phyloP scores from a whole-genome alignment of 805 yeast species.

The Phaffomyces thermotolerans region DNA sequence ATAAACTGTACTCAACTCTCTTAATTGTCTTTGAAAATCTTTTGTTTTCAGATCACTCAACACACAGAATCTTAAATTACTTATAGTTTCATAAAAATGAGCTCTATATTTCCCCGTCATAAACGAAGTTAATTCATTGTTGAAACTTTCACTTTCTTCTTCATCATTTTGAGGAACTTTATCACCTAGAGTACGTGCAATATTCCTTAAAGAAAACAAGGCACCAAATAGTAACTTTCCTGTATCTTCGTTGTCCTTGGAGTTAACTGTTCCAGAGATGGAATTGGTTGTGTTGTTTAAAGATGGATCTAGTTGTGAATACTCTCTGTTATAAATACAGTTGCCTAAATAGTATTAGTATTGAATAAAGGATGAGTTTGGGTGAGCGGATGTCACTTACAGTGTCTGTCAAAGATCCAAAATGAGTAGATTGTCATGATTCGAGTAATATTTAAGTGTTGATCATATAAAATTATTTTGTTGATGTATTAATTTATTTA shows the following conservation, averaged over 20 bases:
- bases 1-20: slow-evolving; percentile 49
- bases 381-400: slow-evolving; percentile 30
- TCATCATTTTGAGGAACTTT: slow-evolving; percentile 2
- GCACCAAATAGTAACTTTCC: slow-evolving; percentile 84
- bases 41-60: slow-evolving; percentile 59
- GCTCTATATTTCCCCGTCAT: slow-evolving; percentile 73
- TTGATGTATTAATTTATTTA: too few relatives aligned
- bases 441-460: background rate
- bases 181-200: slow-evolving; percentile 49
- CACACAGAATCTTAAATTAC: slow-evolving; percentile 70
- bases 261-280: slow-evolving; percentile 36
- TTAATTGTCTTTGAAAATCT: slow-evolving; percentile 46
- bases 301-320: slow-evolving; percentile 31
- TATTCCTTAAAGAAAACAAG: slow-evolving; percentile 68
- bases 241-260: slow-evolving; percentile 55
- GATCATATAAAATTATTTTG: too few relatives aligned
- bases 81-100: slow-evolving; percentile 73
- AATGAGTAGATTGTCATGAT: slow-evolving; percentile 71
- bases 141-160: slow-evolving; percentile 18
- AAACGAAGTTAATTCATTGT: slow-evolving; percentile 37
- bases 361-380: too few relatives aligned
- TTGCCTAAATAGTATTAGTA: slow-evolving; percentile 33
- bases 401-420: slow-evolving; percentile 88
- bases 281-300: slow-evolving; percentile 3
- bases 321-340: slow-evolving; percentile 78